Conservation (phyloP, 306 rosid species). For the Geum urbanum region DNA sequence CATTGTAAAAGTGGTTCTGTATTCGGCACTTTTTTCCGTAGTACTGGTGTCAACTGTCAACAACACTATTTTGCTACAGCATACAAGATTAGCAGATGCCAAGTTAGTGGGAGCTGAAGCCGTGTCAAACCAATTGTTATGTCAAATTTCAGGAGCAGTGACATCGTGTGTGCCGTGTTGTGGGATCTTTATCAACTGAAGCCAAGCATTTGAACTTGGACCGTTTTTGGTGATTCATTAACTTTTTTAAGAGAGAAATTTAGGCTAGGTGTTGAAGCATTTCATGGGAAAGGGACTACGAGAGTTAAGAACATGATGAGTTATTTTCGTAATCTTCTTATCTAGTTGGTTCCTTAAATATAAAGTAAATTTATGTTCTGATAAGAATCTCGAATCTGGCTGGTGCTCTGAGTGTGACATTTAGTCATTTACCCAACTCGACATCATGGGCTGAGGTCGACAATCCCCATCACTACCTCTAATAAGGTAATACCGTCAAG, state of each 20-base stretch:
- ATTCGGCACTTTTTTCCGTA: no score
- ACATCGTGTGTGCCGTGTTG: not conserved
- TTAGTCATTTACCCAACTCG: not conserved
- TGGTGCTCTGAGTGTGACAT: not conserved
- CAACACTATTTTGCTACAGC: not conserved
- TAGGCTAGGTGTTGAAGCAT: not conserved
- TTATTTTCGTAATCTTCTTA: not conserved
- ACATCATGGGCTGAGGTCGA: conserved; percentile 5
- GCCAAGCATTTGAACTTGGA: not conserved
- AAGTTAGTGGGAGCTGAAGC: not conserved
- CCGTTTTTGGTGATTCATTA: not conserved
- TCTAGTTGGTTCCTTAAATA: not conserved
- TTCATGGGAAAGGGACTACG: not conserved
- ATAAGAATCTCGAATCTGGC: conserved; percentile 6
- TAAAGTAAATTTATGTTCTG: not conserved
- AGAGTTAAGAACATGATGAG: not conserved
- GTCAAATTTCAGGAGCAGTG: not conserved
- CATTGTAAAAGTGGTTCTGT: no score
- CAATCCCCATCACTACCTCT: not conserved
- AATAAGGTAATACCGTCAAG: no score
- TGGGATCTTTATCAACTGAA: not conserved
- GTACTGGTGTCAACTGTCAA: not conserved
- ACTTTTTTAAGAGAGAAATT: not conserved
- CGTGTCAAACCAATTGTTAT: not conserved
- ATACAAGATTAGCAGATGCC: not conserved